Evolutionary conservation across 1,284 basidiomycete genomes (phyloP).

Genomic region (Somion occarium): DNA sequence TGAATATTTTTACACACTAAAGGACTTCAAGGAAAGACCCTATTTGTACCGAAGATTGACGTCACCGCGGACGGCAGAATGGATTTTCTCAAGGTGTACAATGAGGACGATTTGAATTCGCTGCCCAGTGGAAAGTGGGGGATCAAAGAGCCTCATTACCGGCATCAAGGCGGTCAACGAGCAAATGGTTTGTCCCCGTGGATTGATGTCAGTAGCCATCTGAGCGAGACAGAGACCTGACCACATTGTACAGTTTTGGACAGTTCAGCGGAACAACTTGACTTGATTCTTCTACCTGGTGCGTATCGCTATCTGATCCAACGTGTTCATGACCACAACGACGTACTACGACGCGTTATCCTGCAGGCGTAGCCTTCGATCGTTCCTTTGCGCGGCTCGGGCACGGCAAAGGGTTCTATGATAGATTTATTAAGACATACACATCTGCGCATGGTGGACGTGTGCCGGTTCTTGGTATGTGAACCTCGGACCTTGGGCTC

Average conservation of each 20-base stretch:
- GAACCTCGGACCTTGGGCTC: conserved; percentile 3
- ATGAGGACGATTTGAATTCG: conserved; percentile 48
- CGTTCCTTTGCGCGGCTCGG: conserved; percentile 63
- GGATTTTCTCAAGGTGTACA: conserved; percentile 62
- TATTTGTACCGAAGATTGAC: conserved; percentile 69
- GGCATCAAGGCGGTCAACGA: conserved; percentile 40
- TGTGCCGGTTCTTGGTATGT: conserved; percentile 49
- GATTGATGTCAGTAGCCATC: conserved; percentile 1
- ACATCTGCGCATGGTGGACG: conserved; percentile 20
- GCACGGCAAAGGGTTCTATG: conserved; percentile 80
- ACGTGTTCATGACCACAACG: conserved; percentile 7
- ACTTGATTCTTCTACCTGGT: conserved; percentile 72
- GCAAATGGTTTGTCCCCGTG: conserved; percentile 41
- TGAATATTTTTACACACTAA: conserved; percentile 1
- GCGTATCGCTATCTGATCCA: conserved; percentile 17
- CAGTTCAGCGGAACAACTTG: conserved; percentile 38
- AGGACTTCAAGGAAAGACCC: conserved; percentile 44
- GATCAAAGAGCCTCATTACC: conserved; percentile 60
- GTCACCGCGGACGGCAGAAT: conserved; percentile 43
- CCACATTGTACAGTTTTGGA: conserved; percentile 37
- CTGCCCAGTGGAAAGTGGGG: conserved; percentile 66
- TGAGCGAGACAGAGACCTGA: background rate
- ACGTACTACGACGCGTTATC: conserved; percentile 4
- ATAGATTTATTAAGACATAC: conserved; percentile 62
- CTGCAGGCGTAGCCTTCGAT: conserved; percentile 72